These are phyloP conservation scores for Lobosporangium transversale DNA, from an alignment of 192 early-diverging fungal species.

Conservation along the genomic window DNA sequence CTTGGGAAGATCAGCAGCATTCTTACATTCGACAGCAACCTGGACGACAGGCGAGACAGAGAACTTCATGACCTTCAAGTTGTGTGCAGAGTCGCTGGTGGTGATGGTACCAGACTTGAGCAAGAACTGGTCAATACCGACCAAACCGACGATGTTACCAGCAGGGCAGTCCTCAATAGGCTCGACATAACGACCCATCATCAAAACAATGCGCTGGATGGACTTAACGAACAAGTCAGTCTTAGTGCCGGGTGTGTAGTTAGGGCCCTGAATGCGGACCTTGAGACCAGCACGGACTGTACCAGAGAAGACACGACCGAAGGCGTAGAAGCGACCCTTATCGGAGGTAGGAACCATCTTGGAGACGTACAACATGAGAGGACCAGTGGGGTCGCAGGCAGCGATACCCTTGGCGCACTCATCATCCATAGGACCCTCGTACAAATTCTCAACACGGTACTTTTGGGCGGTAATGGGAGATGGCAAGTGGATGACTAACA, in stretches of 20 bases:
- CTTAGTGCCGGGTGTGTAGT: conserved; percentile 92
- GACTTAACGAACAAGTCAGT: conserved; percentile 93
- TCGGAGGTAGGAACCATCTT: conserved; percentile 99
- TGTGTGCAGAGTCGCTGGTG: conserved; percentile 93
- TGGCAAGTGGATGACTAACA: conserved; percentile 98
- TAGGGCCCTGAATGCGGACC: conserved; percentile 99
- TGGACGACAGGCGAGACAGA: conserved; percentile 98
- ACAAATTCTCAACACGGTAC: conserved; percentile 93
- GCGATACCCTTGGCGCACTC: conserved; percentile 90
- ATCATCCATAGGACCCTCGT: conserved; percentile 96
- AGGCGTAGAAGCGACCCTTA: conserved; percentile 99
- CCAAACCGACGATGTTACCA: conserved; percentile 99
- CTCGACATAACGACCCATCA: conserved; percentile 99
- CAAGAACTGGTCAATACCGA: conserved; percentile 99
- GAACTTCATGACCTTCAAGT: conserved; percentile 99
- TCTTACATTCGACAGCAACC: conserved; percentile 97
- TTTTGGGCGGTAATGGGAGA: conserved; percentile 92
- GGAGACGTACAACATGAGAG: conserved; percentile 99
- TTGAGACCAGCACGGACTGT: conserved; percentile 96
- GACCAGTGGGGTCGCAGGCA: conserved; percentile 90
- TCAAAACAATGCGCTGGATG: conserved; percentile 98
- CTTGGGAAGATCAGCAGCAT: conserved; percentile 99
- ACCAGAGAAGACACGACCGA: conserved; percentile 99
- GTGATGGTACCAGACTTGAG: conserved; percentile 99
- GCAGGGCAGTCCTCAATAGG: conserved; percentile 98